A percentile compares a stretch with the other conserved stretches of the same genome.
Evolutionary conservation across 106 monocot genomes (phyloP).

Genomic region (Dioscorea alata): DNA sequence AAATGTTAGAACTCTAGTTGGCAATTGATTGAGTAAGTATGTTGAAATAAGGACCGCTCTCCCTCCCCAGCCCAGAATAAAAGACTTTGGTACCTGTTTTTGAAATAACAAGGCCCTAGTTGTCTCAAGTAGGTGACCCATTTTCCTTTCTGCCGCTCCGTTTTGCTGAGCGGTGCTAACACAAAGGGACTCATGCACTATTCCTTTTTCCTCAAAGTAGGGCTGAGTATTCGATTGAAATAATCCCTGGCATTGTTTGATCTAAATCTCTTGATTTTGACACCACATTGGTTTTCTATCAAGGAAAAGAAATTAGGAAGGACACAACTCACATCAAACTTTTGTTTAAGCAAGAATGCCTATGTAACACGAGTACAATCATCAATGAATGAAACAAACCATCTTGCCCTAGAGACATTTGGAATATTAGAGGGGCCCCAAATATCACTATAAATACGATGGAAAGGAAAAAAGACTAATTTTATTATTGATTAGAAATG

Average conservation of each 20-base stretch:
- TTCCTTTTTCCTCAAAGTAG: not conserved
- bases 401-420: too few species aligned
- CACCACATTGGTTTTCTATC: conserved; percentile 7
- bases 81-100: conserved; percentile 2
- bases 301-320: not conserved
- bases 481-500: too few species aligned
- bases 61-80: not conserved
- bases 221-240: not conserved
- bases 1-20: not conserved
- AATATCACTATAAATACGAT: too few species aligned
- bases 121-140: conserved; percentile 8
- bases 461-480: too few species aligned
- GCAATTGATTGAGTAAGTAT: conserved; percentile 13
- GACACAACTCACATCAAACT: too few species aligned
- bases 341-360: too few species aligned
- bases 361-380: too few species aligned
- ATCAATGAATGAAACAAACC: too few species aligned
- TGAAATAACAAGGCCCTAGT: not conserved
- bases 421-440: too few species aligned
- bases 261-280: not conserved
- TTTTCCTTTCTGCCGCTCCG: conserved; percentile 18
- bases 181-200: conserved; percentile 16
- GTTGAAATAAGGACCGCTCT: conserved; percentile 1
- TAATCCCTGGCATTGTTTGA: conserved; percentile 14
- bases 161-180: conserved; percentile 12